Evolutionary conservation across 2,329 filamentous ascomycete species (phyloP).

Genomic region (Ceratocystis alfenasii): DNA sequence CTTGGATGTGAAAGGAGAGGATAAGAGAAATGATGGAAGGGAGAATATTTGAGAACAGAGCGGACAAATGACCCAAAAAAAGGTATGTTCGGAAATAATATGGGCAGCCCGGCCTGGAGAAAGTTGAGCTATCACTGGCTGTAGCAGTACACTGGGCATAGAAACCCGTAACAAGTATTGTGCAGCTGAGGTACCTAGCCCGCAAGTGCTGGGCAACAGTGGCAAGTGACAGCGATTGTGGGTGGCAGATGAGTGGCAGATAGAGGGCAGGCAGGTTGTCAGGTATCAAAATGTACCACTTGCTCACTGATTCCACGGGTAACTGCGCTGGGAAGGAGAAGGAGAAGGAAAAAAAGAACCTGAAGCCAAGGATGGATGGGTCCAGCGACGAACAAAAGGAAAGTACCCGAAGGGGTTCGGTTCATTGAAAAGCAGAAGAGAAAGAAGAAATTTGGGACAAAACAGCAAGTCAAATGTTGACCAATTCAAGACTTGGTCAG

Average conservation of each 20-base stretch:
- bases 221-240: background rate
- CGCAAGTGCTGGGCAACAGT: background rate
- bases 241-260: background rate
- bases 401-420: too few species aligned
- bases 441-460: conserved; percentile 7
- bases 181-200: too few species aligned
- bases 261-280: background rate
- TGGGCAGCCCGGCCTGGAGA: too few species aligned
- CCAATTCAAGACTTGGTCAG: conserved; percentile 2
- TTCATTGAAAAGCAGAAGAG: conserved; percentile 7
- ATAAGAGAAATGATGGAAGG: background rate
- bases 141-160: too few species aligned
- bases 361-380: conserved; percentile 2
- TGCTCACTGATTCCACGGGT: background rate
- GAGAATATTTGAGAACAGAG: background rate
- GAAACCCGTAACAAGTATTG: too few species aligned
- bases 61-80: conserved; percentile 9
- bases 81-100: too few species aligned
- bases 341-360: background rate
- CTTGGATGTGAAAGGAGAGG: background rate
- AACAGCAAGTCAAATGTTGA: background rate
- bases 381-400: background rate
- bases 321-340: background rate
- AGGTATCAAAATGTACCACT: background rate
- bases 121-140: too few species aligned